phyloP scores from a whole-genome alignment of 352 stramenopile genomes.

The Pythium oligandrum region DNA sequence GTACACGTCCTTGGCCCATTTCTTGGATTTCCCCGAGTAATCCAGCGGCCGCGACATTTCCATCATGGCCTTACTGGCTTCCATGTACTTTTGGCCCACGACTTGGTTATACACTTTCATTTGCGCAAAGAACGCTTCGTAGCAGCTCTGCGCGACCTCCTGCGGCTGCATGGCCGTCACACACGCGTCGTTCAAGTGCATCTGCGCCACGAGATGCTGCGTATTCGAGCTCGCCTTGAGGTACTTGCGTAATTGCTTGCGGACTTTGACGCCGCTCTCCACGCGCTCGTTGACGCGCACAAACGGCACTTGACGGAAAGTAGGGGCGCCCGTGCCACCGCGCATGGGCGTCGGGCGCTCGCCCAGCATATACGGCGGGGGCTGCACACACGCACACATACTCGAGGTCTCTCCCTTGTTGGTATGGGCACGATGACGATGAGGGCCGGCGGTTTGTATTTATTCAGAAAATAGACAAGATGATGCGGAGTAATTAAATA shows the following conservation, averaged over 20 bases:
- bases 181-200: conserved; percentile 74
- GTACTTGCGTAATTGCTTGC: conserved; percentile 83
- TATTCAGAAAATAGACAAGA: conserved; percentile 1
- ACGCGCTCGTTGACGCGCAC: conserved; percentile 73
- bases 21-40: conserved; percentile 60
- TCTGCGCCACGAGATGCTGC: conserved; percentile 77
- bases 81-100: conserved; percentile 69
- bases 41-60: conserved; percentile 79
- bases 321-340: conserved; percentile 40
- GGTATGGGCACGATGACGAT: conserved; percentile 4
- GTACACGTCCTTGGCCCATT: conserved; percentile 75
- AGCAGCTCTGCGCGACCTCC: conserved; percentile 77
- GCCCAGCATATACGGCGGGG: conserved; percentile 77
- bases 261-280: conserved; percentile 75
- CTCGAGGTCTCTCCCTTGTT: not conserved
- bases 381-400: conserved; percentile 30
- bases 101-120: conserved; percentile 80
- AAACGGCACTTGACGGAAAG: conserved; percentile 80
- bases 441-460: not conserved
- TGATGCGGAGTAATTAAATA: not conserved
- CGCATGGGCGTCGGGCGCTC: conserved; percentile 58
- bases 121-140: conserved; percentile 70
- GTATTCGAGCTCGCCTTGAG: conserved; percentile 68
- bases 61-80: conserved; percentile 66
- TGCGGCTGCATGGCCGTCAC: conserved; percentile 70